Percentiles rank a stretch among this genome's conserved stretches.
Evolutionary conservation across 2,329 filamentous ascomycete species (phyloP).

Genomic region (Stromatinia cepivora): DNA sequence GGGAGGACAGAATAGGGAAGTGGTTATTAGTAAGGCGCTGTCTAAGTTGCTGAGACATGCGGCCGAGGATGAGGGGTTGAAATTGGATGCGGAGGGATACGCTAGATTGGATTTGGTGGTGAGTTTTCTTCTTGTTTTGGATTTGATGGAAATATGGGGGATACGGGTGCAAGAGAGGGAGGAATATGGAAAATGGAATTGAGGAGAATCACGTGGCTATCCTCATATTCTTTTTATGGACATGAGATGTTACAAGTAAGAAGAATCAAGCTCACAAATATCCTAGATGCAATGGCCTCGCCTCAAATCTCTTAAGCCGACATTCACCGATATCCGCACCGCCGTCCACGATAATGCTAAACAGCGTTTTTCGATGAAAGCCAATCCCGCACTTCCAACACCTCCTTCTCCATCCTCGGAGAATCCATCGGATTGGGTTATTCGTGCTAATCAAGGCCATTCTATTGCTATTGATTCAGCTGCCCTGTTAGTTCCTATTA

Average conservation of each 20-base stretch:
- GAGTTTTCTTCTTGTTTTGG: conserved; percentile 42
- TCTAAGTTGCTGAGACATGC: conserved; percentile 42
- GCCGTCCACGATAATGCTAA: conserved; percentile 80
- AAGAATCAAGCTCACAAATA: background rate
- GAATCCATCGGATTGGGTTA: conserved; percentile 70
- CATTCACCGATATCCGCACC: conserved; percentile 69
- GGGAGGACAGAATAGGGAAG: conserved; percentile 33
- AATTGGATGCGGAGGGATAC: conserved; percentile 59
- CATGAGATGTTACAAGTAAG: background rate
- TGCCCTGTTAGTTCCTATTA: conserved; percentile 68
- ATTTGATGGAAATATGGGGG: background rate
- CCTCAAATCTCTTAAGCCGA: conserved; percentile 69
- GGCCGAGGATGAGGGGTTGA: conserved; percentile 53
- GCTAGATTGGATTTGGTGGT: conserved; percentile 60
- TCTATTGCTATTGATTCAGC: conserved; percentile 75
- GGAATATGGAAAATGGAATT: background rate
- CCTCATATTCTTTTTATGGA: background rate
- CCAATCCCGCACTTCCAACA: conserved; percentile 43
- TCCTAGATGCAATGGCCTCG: conserved; percentile 42
- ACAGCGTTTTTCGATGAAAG: conserved; percentile 81
- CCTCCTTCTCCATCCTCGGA: conserved; percentile 37
- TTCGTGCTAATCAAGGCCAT: conserved; percentile 95
- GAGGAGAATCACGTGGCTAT: background rate
- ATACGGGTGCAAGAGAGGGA: background rate
- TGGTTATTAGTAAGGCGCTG: conserved; percentile 40